Base-by-base conservation (phyloP, 306 rosid genomes). In the Potentilla sterilis region DNA sequence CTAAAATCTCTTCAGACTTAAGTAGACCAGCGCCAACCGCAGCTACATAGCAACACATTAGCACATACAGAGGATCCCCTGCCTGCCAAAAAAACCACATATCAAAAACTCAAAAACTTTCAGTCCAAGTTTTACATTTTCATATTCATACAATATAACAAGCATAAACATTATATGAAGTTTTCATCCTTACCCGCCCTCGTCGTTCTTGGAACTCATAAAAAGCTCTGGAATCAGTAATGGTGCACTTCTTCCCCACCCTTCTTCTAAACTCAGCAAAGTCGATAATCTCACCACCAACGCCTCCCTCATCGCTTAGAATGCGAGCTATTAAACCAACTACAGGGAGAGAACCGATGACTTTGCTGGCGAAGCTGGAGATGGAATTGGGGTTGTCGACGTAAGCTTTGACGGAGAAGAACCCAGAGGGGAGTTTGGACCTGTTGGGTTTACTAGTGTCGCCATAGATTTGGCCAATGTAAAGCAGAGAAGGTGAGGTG, bases 11-110 rank as follows among this genome's bases (percentile, higher is more conserved):
- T 86, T 95, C 97, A 32, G 97, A 89, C 85, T 95, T 95, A 62
- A 92, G 97, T 73, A 95, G 93, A 59, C 99, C 96, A 46, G 97
- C 99, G 32, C 97, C 99, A 59, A 89, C 78, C 4, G 97, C 99
- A 64, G 97, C 93, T 73, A 92, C 80, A 88, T 96, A 95, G 78
- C 99, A 89, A 79, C 99, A 90, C 69, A 95, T 57, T 68, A 92
- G 85, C 79, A 90, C 97, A 83, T 87, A 92, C 51, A 92, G 78
- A 78, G 99, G 95, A 72, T 95, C 99, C 85, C 97, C 97, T 69
- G 89, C 86, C 99, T 93, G 76, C 75, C 74, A 28, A 28, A 28
- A 28, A 28, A 28, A 81, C 47, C 16, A 38, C 85, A 52, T 52
- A 61, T 44, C 72, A 77, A 10, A 37, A 19, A 37, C 48, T 16